These are phyloP conservation scores for Inga laurina DNA, from an alignment of 306 rosid species.

Conservation along the genomic window DNA sequence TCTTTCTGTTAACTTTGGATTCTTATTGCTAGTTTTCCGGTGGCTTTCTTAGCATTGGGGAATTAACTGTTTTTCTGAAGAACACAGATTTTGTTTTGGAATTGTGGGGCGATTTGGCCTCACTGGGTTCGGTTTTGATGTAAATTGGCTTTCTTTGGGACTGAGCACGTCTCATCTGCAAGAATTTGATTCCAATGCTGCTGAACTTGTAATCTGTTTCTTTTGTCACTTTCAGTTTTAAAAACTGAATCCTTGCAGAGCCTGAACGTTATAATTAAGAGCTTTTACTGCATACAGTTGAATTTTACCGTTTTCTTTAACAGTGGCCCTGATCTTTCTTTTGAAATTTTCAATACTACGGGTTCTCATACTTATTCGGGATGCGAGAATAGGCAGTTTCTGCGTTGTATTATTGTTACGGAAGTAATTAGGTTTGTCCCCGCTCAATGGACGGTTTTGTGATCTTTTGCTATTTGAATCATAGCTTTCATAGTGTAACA, in stretches of 20 bases:
- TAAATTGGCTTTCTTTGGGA: constrained; percentile 17
- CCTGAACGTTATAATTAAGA: constrained; percentile 14
- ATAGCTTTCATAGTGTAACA: not conserved
- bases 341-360: not conserved
- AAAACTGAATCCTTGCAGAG: constrained; percentile 5
- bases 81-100: not conserved
- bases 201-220: not conserved
- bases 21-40: not conserved
- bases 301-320: not conserved
- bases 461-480: not conserved
- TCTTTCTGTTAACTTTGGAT: not conserved
- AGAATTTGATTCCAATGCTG: constrained; percentile 20
- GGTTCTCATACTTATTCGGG: not conserved
- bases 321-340: constrained; percentile 1
- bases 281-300: not conserved
- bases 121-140: constrained; percentile 21
- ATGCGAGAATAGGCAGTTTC: constrained; percentile 5
- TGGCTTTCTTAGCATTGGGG: constrained; percentile 15
- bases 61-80: not conserved
- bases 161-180: not conserved
- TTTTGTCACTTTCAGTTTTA: not conserved
- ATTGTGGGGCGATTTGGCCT: constrained; percentile 15
- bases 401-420: not conserved
- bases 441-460: not conserved
- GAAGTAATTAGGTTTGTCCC: not conserved